These are phyloP conservation scores for Smallanthus sonchifolius DNA, from an alignment of 129 eudicot genomes.

Conservation along the genomic window DNA sequence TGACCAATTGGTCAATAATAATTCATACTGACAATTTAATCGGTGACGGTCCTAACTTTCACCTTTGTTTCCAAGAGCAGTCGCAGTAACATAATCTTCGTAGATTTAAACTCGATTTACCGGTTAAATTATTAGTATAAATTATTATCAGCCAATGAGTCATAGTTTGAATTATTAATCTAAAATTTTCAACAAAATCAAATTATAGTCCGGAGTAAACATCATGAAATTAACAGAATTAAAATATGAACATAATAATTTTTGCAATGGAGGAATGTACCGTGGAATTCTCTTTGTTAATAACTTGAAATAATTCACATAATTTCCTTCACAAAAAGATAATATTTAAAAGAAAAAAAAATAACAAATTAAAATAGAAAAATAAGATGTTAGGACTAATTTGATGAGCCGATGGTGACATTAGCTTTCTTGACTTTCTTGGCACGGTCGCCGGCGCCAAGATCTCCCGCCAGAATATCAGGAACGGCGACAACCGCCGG, in stretches of 20 bases:
- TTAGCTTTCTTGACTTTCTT: slow-evolving; percentile 27
- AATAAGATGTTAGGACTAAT: slow-evolving; percentile 7
- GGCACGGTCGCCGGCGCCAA: slow-evolving; percentile 19
- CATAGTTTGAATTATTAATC: too few relatives aligned
- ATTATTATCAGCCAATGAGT: too few relatives aligned
- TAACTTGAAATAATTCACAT: slow-evolving; percentile 17
- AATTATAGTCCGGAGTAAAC: background rate
- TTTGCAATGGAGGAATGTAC: background rate
- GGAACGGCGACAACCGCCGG: background rate
- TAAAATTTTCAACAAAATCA: background rate
- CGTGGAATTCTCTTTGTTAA: slow-evolving; percentile 12
- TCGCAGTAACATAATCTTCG: too few relatives aligned
- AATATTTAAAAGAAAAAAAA: background rate
- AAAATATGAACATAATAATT: background rate
- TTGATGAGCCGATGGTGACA: slow-evolving; percentile 21
- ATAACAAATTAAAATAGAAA: slow-evolving; percentile 2
- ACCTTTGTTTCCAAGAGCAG: too few relatives aligned
- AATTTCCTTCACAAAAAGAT: slow-evolving; percentile 11
- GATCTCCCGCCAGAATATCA: slow-evolving; percentile 22
- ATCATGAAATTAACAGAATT: background rate
- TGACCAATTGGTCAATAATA: too few relatives aligned
- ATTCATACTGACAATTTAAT: too few relatives aligned
- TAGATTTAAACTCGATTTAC: too few relatives aligned
- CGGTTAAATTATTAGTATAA: too few relatives aligned
- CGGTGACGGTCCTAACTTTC: too few relatives aligned